Base-by-base conservation (phyloP, 495 filamentous ascomycete species). In the Corynascus novoguineensis region DNA sequence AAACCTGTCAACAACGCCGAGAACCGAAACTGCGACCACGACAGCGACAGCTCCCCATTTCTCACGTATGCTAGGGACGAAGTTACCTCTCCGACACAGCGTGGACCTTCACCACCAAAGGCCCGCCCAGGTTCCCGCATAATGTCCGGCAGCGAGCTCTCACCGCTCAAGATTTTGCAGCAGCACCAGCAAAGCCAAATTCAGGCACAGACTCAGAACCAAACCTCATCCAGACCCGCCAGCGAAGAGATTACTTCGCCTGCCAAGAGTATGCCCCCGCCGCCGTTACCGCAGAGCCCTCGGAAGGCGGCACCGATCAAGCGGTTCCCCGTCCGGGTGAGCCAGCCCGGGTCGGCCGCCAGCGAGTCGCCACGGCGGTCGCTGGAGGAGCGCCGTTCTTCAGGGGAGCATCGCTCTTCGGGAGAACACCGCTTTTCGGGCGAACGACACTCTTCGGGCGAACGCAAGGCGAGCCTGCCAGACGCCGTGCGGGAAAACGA, bases 301-400 rank as follows among this genome's bases (percentile, higher is more conserved):
- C 67, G 77, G 48, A 82, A 79, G 60, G 8, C 34, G 49, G 71
- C 66, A 0, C 78, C 78, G n/a, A 77, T 78, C 48, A 78, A 76
- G 65, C 71, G 79, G 38, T 82, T 82, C 55, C 79, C 79, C 15
- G 75, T 82, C 57, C 77, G 73, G 61, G 61, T 78, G 53, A 75
- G 62, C 60, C 60, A 57, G 35, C 62, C 68, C 22, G 59, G 53
- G 10, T 57, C 69, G 1, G 58, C 62, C 17, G 62, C 50, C 49
- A 59, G 48, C 32, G 58, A 67, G 51, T 57, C 60, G 24, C 58
- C 61, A 21, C 55, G 49, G 41, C 58, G 52, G 15, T 56, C 54
- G 1, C 29, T 35, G 24, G 50, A 59, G 17, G 59, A 57, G 24
- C 59, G 58, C n/a, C 64, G 38, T 27, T 58, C 55, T 19, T 69